A percentile compares a stretch with the other conserved stretches of the same genome.
phyloP scores from a whole-genome alignment of 2,329 filamentous ascomycete species.

The Stemphylium lycopersici region DNA sequence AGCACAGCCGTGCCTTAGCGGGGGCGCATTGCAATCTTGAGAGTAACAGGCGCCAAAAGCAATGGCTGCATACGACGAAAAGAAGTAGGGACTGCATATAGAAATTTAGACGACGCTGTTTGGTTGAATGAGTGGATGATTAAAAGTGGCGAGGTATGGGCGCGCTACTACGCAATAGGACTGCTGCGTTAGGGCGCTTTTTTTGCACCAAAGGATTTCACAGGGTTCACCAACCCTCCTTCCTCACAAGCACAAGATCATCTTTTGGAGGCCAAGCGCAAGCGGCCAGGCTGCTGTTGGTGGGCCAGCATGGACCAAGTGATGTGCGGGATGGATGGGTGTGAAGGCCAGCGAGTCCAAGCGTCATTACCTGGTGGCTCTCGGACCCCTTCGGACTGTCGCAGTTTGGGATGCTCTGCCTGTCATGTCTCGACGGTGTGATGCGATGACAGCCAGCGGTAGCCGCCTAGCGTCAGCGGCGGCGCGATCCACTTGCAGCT shows the following conservation, averaged over 20 bases:
- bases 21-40: constrained; percentile 36
- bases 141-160: constrained; percentile 48
- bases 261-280: constrained; percentile 21
- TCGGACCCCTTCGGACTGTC: constrained; percentile 21
- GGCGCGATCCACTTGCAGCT: constrained; percentile 20
- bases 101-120: constrained; percentile 41
- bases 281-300: constrained; percentile 33
- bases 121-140: constrained; percentile 45
- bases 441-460: constrained; percentile 32
- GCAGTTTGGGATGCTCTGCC: constrained; percentile 27
- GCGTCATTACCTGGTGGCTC: constrained; percentile 27
- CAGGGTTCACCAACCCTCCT: constrained; percentile 35
- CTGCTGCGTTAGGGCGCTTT: constrained; percentile 32
- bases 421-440: constrained; percentile 25
- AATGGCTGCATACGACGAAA: constrained; percentile 37
- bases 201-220: constrained; percentile 38
- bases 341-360: constrained; percentile 31
- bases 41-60: constrained; percentile 39
- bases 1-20: constrained; percentile 24
- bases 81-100: constrained; percentile 39
- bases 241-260: constrained; percentile 25
- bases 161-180: constrained; percentile 41
- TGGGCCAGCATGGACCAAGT: constrained; percentile 44
- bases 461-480: constrained; percentile 37
- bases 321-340: constrained; percentile 51